Percentiles rank a stretch among this genome's conserved stretches.
Conservation (phyloP, 148 eudicot species). For the Silene uniflora region DNA sequence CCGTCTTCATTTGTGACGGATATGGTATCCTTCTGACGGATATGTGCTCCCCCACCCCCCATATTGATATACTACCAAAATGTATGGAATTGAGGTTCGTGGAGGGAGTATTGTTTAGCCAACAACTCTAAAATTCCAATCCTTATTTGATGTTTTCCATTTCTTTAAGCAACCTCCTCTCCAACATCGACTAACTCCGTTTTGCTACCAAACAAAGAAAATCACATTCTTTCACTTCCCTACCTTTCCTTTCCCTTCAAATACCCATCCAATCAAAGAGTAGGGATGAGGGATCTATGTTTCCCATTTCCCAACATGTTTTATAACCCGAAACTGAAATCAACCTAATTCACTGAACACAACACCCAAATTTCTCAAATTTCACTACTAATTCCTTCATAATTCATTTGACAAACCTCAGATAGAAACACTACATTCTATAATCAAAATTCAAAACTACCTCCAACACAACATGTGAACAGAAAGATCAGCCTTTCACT, state of each 20-base stretch:
- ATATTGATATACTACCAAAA: too few species aligned
- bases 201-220: too few species aligned
- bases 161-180: background rate
- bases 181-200: background rate
- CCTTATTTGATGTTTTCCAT: background rate
- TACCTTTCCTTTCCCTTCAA: background rate
- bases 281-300: too few species aligned
- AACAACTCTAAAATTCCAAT: background rate
- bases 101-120: background rate
- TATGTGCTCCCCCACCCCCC: too few species aligned
- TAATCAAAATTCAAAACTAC: too few species aligned
- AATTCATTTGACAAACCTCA: background rate
- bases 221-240: background rate
- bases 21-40: too few species aligned
- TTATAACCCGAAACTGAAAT: background rate
- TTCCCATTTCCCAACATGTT: background rate
- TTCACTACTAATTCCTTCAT: background rate
- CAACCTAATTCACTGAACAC: background rate
- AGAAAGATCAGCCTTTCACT: background rate
- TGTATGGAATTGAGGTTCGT: too few species aligned
- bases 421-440: background rate
- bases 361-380: background rate
- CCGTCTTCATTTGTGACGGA: too few species aligned
- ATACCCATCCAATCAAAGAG: too few species aligned
- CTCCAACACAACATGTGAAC: background rate